Evolutionary conservation across 257 asterid species (phyloP).

Genomic region (Thymus quinquecostatus): DNA sequence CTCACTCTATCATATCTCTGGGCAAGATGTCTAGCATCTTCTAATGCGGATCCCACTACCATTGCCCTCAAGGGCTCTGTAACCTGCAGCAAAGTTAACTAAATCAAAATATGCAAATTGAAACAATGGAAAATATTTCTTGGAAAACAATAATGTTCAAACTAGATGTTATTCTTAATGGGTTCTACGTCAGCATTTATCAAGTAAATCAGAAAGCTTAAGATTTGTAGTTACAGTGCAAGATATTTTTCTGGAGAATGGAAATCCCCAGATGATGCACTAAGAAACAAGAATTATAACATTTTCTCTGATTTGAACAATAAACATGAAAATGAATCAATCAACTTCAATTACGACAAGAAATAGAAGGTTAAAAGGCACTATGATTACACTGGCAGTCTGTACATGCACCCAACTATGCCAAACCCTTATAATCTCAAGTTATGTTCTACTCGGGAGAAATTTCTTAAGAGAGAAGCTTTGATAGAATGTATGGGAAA

Average conservation of each 20-base stretch:
- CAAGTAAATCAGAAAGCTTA: not conserved
- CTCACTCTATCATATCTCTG: slow-evolving; percentile 53
- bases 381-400: not conserved
- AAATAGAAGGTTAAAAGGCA: not conserved
- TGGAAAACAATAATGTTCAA: not conserved
- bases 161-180: not conserved
- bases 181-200: not conserved
- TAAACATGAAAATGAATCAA: slow-evolving; percentile 6
- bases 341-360: not conserved
- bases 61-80: slow-evolving; percentile 59
- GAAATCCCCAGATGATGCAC: not conserved
- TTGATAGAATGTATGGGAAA: not conserved
- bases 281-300: not conserved
- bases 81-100: slow-evolving; percentile 39
- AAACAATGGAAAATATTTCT: not conserved
- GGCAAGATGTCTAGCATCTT: slow-evolving; percentile 65
- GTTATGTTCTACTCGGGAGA: not conserved
- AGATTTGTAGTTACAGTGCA: not conserved
- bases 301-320: not conserved
- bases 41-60: slow-evolving; percentile 54
- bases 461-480: not conserved
- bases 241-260: not conserved
- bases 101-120: not conserved
- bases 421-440: not conserved
- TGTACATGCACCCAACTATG: not conserved